Base-by-base conservation (phyloP, 306 rosid genomes). In the Delonix regia region DNA sequence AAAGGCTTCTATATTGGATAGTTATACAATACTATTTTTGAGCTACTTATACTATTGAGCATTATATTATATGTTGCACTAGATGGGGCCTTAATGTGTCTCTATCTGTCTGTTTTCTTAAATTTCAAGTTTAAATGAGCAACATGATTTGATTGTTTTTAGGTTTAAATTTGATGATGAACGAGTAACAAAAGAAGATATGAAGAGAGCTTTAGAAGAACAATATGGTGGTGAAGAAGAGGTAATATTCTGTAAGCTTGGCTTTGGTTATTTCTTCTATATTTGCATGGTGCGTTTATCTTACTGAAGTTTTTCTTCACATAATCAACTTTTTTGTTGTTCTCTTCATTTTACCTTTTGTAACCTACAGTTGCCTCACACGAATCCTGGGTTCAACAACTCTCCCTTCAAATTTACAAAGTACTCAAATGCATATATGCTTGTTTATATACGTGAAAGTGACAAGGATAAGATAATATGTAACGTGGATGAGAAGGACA, bases 221-320 rank as follows among this genome's bases (percentile, higher is more conserved):
- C 98, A 94, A 76, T 94, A 85, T 65, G 98, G 98, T 81, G 96
- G 98, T 27, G 98, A 94, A 85, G 98, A 94, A 83, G 97, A 91
- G 94, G 98, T 94, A 69, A 64, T 62, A 18, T 7, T 36, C 69
- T 36, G 1, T 63, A 19, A 61, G n/a, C 19, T n/a, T 69, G 55
- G 1, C 63, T 44, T 56, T 59, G 55, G 66, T 18, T 69, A 34
- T 74, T 25, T 13, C 49, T 19, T 77, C 67, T 56, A 68, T 30
- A 42, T 39, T 56, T 66, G 38, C 68, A 47, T 22, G 4, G 30
- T 27, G 51, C 69, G 69, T 30, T 68, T 55, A 28, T 28, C 33
- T 53, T 28, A 33, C 30, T 53, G 30, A 33, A 27, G 39, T 42
- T 78, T 76, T 61, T 9, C 25, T 69, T 63, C 49, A 51, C 52